Conservation (phyloP, 2,329 filamentous ascomycete species). For the Xylariaceae sp. region DNA sequence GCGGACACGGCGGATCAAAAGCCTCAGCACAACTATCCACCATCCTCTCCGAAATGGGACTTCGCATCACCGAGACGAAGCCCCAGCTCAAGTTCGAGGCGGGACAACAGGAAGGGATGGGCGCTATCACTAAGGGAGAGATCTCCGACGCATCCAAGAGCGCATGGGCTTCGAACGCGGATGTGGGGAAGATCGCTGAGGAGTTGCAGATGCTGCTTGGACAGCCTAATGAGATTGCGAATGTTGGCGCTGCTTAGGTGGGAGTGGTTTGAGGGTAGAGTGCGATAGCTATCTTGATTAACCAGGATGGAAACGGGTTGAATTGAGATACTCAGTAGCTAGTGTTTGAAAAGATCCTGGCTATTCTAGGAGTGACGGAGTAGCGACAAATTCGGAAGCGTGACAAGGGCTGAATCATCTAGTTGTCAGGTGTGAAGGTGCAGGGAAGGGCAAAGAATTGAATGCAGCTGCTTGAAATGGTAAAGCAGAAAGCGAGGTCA, state of each 20-base stretch:
- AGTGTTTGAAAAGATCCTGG: too few relatives aligned
- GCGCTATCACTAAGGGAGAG: slow-evolving; percentile 22
- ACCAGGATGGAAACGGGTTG: not conserved
- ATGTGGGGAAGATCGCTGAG: slow-evolving; percentile 23
- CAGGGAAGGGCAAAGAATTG: too few relatives aligned
- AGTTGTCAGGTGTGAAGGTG: too few relatives aligned
- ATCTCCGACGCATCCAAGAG: slow-evolving; percentile 21
- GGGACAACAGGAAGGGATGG: slow-evolving; percentile 17
- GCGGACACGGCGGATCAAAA: slow-evolving; percentile 40
- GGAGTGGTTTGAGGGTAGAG: not conserved
- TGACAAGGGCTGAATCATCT: too few relatives aligned
- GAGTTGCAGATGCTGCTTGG: slow-evolving; percentile 28
- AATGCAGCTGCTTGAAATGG: too few relatives aligned
- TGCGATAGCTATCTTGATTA: not conserved
- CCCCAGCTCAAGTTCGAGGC: slow-evolving; percentile 31
- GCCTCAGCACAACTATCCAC: slow-evolving; percentile 31
- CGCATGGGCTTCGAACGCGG: slow-evolving; percentile 21
- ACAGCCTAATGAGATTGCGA: slow-evolving; percentile 17
- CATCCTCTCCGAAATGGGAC: slow-evolving; percentile 29
- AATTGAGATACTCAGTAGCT: too few relatives aligned
- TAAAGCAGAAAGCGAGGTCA: too few relatives aligned
- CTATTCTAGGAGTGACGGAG: too few relatives aligned
- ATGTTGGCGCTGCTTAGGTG: slow-evolving; percentile 10
- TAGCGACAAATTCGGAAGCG: too few relatives aligned
- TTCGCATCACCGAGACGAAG: slow-evolving; percentile 32